phyloP scores from a whole-genome alignment of 116 monocot species.

The Iris pallida region DNA sequence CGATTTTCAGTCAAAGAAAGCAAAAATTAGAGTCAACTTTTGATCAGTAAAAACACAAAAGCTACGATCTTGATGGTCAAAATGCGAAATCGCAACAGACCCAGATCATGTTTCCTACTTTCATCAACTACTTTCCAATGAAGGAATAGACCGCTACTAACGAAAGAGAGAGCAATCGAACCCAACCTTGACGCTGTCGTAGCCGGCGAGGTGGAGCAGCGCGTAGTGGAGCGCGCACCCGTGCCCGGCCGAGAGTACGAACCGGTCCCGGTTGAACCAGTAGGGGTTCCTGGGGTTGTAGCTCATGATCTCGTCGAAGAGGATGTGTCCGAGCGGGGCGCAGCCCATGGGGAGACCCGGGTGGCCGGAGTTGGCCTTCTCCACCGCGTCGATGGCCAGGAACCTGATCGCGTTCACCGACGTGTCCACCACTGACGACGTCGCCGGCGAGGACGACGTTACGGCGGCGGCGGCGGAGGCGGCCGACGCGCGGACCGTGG shows the following conservation, averaged over 20 bases:
- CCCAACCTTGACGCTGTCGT: constrained; percentile 33
- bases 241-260: constrained; percentile 51
- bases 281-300: constrained; percentile 41
- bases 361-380: constrained; percentile 47
- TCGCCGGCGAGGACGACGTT: neutral
- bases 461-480: constrained; percentile 1
- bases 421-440: constrained; percentile 18
- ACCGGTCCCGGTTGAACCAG: constrained; percentile 47
- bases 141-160: neutral
- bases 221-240: constrained; percentile 44
- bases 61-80: neutral
- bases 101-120: neutral
- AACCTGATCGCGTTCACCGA: constrained; percentile 48
- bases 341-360: constrained; percentile 46
- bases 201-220: constrained; percentile 41
- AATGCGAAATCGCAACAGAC: neutral
- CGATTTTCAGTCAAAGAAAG: too few relatives aligned
- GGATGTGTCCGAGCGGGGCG: constrained; percentile 26
- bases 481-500: constrained; percentile 1
- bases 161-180: neutral
- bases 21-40: too few relatives aligned
- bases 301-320: constrained; percentile 34
- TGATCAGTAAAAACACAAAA: neutral
- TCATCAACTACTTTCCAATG: too few relatives aligned
- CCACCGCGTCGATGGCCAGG: constrained; percentile 44